Conservation (phyloP, 2,329 filamentous ascomycete species). For the Lecanoromycetidae sp. region DNA sequence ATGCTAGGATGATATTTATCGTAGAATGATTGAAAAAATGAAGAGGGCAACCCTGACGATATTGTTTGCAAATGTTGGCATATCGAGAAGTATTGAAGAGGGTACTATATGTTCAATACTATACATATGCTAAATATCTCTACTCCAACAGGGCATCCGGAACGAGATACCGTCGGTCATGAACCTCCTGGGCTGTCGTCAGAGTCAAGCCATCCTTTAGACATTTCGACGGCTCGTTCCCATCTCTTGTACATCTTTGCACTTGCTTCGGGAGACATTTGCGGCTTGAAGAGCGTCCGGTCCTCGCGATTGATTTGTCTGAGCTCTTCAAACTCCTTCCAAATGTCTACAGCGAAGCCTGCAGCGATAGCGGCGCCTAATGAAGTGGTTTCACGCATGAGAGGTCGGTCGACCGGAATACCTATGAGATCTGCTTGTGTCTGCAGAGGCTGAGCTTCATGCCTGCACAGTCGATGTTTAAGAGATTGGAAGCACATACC, state of each 20-base stretch:
- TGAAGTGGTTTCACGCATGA: constrained; percentile 83
- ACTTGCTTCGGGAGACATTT: constrained; percentile 47
- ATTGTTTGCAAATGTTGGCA: not conserved
- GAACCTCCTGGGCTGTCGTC: constrained; percentile 2
- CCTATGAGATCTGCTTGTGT: constrained; percentile 77
- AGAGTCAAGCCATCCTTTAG: constrained; percentile 53
- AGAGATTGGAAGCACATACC: constrained; percentile 28
- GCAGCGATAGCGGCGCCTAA: constrained; percentile 81
- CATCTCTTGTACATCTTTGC: constrained; percentile 55
- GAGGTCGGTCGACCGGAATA: constrained; percentile 70
- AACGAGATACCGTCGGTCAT: not conserved
- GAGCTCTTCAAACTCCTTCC: constrained; percentile 63
- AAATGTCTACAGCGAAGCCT: constrained; percentile 69
- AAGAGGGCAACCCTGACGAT: not conserved
- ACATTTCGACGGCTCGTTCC: constrained; percentile 70
- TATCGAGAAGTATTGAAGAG: not conserved
- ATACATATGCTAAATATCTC: constrained; percentile 13
- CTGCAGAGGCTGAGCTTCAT: constrained; percentile 27
- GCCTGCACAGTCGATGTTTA: not conserved
- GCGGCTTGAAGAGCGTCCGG: constrained; percentile 57
- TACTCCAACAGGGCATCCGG: constrained; percentile 7
- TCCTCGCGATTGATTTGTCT: constrained; percentile 59
- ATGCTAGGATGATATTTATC: not conserved
- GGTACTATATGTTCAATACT: constrained; percentile 10
- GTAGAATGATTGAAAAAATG: not conserved